Evolutionary conservation across 257 asterid species (phyloP).

Genomic region (Solanum stenotomum): DNA sequence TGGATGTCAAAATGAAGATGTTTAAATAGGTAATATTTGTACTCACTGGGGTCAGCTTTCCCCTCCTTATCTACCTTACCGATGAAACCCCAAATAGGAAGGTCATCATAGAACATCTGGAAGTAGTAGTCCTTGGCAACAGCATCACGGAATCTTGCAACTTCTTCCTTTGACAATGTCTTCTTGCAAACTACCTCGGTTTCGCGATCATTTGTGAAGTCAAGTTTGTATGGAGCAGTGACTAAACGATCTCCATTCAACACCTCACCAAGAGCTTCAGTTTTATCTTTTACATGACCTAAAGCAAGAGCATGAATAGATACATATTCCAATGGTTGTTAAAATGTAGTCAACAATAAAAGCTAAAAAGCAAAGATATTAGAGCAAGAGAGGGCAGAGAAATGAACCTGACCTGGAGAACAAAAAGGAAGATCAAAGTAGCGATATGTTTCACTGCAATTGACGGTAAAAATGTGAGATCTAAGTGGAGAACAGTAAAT

Average conservation of each 20-base stretch:
- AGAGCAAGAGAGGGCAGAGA: not conserved
- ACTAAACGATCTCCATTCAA: conserved; percentile 13
- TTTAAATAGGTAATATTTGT: conserved; percentile 10
- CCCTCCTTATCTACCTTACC: conserved; percentile 10
- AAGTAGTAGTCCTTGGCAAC: conserved; percentile 11
- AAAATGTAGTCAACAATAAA: not conserved
- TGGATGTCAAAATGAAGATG: conserved; percentile 12
- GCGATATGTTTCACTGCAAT: conserved; percentile 43
- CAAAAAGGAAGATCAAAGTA: conserved; percentile 50
- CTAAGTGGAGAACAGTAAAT: not conserved
- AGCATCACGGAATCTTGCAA: conserved; percentile 12
- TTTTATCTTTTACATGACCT: conserved; percentile 6
- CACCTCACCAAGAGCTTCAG: conserved; percentile 14
- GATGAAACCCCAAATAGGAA: conserved; percentile 13
- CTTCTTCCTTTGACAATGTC: conserved; percentile 5
- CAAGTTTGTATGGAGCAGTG: conserved; percentile 12
- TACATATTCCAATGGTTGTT: not conserved
- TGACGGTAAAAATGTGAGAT: not conserved
- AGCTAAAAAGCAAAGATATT: not conserved
- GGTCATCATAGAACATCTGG: conserved; percentile 10
- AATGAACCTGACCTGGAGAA: conserved; percentile 27
- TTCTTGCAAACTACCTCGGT: conserved; percentile 3
- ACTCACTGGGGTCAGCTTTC: conserved; percentile 8
- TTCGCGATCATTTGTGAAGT: conserved; percentile 3
- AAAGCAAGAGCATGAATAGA: not conserved